A percentile compares a stretch with the other conserved stretches of the same genome.
Evolutionary conservation across 2,329 filamentous ascomycete species (phyloP).

Genomic region (Penicillium sp.): DNA sequence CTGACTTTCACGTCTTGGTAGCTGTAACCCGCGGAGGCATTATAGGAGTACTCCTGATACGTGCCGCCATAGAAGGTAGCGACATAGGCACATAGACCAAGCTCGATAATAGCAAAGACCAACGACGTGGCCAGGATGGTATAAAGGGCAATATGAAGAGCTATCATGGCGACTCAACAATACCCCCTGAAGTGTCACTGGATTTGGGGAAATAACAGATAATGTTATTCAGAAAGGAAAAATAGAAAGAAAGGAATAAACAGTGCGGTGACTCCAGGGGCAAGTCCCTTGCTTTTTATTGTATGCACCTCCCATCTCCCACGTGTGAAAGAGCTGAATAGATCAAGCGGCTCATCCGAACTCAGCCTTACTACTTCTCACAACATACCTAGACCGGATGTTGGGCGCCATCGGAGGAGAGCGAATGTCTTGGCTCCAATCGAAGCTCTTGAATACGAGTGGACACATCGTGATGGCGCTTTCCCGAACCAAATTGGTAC

Average conservation of each 20-base stretch:
- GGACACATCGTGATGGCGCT: constrained; percentile 13
- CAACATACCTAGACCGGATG: not conserved
- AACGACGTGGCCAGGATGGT: constrained; percentile 24
- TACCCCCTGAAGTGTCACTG: not conserved
- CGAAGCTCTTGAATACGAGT: constrained; percentile 16
- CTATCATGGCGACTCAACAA: constrained; percentile 15
- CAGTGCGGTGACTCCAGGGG: not conserved
- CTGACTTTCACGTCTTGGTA: constrained; percentile 6
- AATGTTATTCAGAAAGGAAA: not conserved
- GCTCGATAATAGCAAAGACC: constrained; percentile 28
- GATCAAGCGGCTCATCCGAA: not conserved
- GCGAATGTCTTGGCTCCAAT: constrained; percentile 4
- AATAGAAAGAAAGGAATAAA: not conserved
- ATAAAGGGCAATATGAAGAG: constrained; percentile 26
- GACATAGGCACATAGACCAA: constrained; percentile 28
- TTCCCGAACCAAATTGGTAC: constrained; percentile 11
- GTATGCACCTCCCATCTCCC: not conserved
- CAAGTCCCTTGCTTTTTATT: constrained; percentile 3
- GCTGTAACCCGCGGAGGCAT: constrained; percentile 4
- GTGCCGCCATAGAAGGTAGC: constrained; percentile 7
- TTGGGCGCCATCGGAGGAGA: constrained; percentile 3
- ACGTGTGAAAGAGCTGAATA: not conserved
- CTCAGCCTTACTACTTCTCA: constrained; percentile 7
- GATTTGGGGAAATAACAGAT: not conserved
- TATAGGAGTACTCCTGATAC: constrained; percentile 1